Conservation (phyloP, 148 eudicot species). For the Polygonum aviculare region DNA sequence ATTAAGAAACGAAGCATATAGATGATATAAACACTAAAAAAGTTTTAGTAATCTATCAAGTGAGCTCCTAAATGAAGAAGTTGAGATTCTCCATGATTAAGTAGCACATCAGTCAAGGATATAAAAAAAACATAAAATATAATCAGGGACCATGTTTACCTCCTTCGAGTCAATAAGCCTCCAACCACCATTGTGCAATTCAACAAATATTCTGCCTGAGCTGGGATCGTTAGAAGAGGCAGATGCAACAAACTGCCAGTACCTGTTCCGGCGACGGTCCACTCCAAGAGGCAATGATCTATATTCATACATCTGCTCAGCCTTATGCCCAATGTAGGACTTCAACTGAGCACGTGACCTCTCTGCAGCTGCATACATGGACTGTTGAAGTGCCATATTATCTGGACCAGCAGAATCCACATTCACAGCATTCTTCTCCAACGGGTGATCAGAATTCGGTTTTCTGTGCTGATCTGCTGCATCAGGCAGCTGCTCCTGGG, state of each 20-base stretch:
- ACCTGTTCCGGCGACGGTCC: slow-evolving; percentile 81
- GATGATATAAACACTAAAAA: not conserved
- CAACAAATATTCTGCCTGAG: slow-evolving; percentile 75
- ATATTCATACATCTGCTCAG: slow-evolving; percentile 78
- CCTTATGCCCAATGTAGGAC: slow-evolving; percentile 68
- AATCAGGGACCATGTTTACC: slow-evolving; percentile 27
- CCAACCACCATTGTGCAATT: slow-evolving; percentile 64
- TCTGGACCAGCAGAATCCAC: slow-evolving; percentile 43
- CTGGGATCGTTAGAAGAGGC: slow-evolving; percentile 78
- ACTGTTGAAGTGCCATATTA: slow-evolving; percentile 43
- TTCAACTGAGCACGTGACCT: slow-evolving; percentile 65
- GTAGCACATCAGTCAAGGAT: not conserved
- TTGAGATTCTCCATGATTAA: not conserved
- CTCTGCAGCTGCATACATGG: slow-evolving; percentile 50
- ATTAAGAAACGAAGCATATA: not conserved
- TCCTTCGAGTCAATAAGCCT: slow-evolving; percentile 77
- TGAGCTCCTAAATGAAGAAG: not conserved
- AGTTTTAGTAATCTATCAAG: not conserved
- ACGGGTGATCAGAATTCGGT: slow-evolving; percentile 15
- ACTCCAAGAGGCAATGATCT: slow-evolving; percentile 90
- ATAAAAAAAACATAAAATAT: not conserved
- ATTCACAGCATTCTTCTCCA: slow-evolving; percentile 30
- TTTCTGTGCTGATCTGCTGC: slow-evolving; percentile 26
- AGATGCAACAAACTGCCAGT: slow-evolving; percentile 80
- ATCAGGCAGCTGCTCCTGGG: slow-evolving; percentile 30